Base-by-base conservation (phyloP, 192 early-diverging fungal species). In the Linnemannia hyalina region DNA sequence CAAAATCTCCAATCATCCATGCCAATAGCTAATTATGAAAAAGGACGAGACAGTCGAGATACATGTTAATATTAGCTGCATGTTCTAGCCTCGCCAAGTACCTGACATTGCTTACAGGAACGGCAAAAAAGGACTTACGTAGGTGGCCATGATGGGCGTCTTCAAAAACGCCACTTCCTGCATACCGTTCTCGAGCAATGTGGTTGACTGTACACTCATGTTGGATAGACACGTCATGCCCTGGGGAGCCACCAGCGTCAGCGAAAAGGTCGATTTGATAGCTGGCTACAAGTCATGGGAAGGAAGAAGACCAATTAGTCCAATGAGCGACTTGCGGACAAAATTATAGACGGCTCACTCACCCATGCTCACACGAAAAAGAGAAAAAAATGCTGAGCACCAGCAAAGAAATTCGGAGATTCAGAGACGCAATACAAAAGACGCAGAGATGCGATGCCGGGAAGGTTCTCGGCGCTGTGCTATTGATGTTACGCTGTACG, bases 11-110 rank as follows among this genome's bases (percentile, higher is more conserved):
- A 32, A 92, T 88, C 23, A 88, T 89, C 85, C 91, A 93, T 2
- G 92, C 92, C 9, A 93, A 65, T 26, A 93, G 75, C 82, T 97
- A 97, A 6, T 93, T 57, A 72, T 32, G 47, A 49, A 44, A 52
- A 63, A 41, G 68, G 70, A 13, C 44, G 41, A 70, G 8, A 3
- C 22, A 72, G 46, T 41, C 6, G 10, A 55, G 16, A 75, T 22
- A 32, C 5, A 29, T 49, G 3, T 22, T 13, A 23, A 42, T 42
- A 44, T 13, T 36, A 38, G 18, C 7, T 49, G 54, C 22, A 55
- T 35, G 9, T 76, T 2, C 75, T 52, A 20, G 20, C 22, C 49
- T 16, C 10, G 2, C 29, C 16, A 22, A 29, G 10, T 68, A 68
- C 26, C 16, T 68, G 26, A 2, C 8, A 16, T 68, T 68, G 63